Evolutionary conservation across 257 asterid genomes (phyloP).

Genomic region (Craterostigma plantagineum): DNA sequence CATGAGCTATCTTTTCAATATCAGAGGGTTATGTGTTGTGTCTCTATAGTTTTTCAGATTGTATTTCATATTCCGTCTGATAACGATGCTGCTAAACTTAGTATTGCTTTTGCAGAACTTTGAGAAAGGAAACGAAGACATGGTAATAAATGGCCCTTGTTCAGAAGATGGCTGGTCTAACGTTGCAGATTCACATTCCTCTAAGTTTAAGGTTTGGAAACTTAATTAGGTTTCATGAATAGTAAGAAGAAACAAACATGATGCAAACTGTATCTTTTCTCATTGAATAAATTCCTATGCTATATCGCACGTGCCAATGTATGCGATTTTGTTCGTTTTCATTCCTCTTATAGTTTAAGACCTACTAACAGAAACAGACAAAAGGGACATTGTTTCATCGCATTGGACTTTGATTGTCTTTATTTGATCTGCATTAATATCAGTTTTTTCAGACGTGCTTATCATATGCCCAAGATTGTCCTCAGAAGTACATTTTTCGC

Average conservation of each 20-base stretch:
- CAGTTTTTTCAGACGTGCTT: too few relatives aligned
- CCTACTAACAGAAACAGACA: background rate
- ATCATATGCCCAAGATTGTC: background rate
- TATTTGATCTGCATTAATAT: too few relatives aligned
- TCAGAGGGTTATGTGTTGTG: too few relatives aligned
- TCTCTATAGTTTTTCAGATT: too few relatives aligned
- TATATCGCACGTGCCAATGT: too few relatives aligned
- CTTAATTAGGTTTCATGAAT: background rate
- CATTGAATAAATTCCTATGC: too few relatives aligned
- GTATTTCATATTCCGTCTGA: background rate
- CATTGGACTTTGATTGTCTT: too few relatives aligned
- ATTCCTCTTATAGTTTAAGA: constrained; percentile 6
- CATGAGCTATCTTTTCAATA: background rate
- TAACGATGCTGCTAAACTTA: background rate
- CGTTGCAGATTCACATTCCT: too few relatives aligned
- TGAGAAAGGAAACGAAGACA: constrained; percentile 18
- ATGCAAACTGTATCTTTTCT: too few relatives aligned
- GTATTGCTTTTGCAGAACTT: constrained; percentile 30
- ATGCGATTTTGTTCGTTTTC: too few relatives aligned
- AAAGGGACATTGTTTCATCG: too few relatives aligned
- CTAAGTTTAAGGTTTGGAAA: constrained; percentile 47
- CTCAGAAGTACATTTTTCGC: constrained; percentile 1
- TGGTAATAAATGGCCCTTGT: constrained; percentile 15
- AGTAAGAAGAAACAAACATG: too few relatives aligned
- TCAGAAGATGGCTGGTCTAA: constrained; percentile 20